Conservation (phyloP, 805 yeast genomes). For the Suhomyces sp. region DNA sequence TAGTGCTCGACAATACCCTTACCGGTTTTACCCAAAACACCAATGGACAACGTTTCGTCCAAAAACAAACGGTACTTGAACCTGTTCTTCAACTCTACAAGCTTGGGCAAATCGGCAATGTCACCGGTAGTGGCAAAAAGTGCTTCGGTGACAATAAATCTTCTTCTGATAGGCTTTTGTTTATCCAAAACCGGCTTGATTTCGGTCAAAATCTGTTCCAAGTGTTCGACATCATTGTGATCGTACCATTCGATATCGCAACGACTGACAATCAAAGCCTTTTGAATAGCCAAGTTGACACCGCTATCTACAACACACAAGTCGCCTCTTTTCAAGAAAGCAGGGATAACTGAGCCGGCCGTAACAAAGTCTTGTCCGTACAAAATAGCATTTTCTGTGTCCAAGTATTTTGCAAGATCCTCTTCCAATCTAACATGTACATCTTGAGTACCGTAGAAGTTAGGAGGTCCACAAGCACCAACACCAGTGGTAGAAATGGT, state of each 20-base stretch:
- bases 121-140: slow-evolving; percentile 81
- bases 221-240: slow-evolving; percentile 84
- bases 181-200: slow-evolving; percentile 57
- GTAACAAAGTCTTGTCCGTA: slow-evolving; percentile 94
- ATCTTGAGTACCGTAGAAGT: slow-evolving; percentile 94
- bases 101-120: slow-evolving; percentile 61
- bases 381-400: slow-evolving; percentile 72
- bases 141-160: slow-evolving; percentile 91
- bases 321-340: slow-evolving; percentile 94
- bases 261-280: slow-evolving; percentile 83
- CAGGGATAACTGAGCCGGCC: slow-evolving; percentile 83
- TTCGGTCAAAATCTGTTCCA: slow-evolving; percentile 65
- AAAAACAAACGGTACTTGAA: slow-evolving; percentile 83
- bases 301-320: slow-evolving; percentile 83
- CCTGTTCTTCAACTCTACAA: slow-evolving; percentile 72
- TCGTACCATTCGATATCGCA: slow-evolving; percentile 79
- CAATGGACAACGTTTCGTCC: slow-evolving; percentile 86
- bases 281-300: slow-evolving; percentile 73
- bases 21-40: slow-evolving; percentile 81
- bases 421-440: slow-evolving; percentile 79
- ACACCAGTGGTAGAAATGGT: slow-evolving; percentile 76
- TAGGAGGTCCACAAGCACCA: slow-evolving; percentile 98
- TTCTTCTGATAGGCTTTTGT: slow-evolving; percentile 77
- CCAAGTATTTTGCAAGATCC: slow-evolving; percentile 70
- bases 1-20: slow-evolving; percentile 80